Conservation (phyloP, 106 monocot species). For the Dendrobium nobile region DNA sequence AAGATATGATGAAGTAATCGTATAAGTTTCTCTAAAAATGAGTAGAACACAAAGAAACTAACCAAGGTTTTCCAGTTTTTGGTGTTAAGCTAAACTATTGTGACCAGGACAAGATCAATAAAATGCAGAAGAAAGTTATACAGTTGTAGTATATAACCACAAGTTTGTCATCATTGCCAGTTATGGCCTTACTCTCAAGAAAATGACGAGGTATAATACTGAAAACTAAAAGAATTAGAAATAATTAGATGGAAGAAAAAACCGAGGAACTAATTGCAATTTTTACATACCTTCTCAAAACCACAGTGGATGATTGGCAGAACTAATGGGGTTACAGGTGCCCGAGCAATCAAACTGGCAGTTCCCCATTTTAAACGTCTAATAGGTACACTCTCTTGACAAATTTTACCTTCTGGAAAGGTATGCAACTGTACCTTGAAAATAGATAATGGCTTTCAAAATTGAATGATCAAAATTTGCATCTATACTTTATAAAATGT, state of each 20-base stretch:
- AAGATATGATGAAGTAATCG: too few relatives aligned
- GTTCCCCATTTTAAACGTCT: conserved; percentile 94
- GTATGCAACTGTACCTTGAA: conserved; percentile 71
- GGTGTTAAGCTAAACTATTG: not conserved
- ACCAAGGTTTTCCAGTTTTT: not conserved
- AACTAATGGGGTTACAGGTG: conserved; percentile 72
- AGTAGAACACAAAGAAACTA: too few relatives aligned
- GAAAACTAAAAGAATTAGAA: conserved; percentile 5
- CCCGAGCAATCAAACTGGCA: conserved; percentile 90
- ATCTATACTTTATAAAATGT: not conserved
- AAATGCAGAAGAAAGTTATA: not conserved
- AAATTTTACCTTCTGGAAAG: conserved; percentile 96
- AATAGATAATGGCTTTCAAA: not conserved
- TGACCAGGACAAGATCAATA: not conserved
- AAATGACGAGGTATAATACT: not conserved
- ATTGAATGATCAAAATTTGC: conserved; percentile 2
- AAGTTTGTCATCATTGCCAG: not conserved
- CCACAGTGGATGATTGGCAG: conserved; percentile 85
- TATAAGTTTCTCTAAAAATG: too few relatives aligned
- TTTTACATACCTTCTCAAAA: conserved; percentile 77
- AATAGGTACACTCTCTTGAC: conserved; percentile 66
- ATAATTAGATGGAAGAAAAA: not conserved
- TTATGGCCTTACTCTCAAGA: not conserved
- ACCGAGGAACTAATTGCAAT: not conserved
- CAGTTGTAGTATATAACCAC: not conserved